Evolutionary conservation across 2,329 filamentous ascomycete genomes (phyloP), one percentile per base, ranked within the genome.

Genomic region (Colletotrichum brevisporum): DNA sequence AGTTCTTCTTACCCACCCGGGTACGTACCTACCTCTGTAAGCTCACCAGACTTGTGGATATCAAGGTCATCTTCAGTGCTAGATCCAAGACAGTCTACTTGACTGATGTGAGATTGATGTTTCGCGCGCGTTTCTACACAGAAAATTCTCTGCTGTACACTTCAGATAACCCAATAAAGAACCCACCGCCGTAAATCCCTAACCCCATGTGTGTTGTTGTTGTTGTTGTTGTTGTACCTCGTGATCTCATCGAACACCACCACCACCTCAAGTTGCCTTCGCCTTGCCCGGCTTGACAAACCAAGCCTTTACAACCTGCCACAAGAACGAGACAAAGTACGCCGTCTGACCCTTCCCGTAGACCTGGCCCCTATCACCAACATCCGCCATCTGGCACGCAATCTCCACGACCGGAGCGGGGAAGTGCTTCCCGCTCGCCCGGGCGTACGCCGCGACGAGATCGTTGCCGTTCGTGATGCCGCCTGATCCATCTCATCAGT

Each of bases 401-500:
- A 85, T 72, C 74, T 88, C 85, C 10, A 79, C 84, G 16, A 86
- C 70, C 0, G 82, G 75, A 5, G 69, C 72, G 0, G 84, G 80
- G 73, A 86, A 85, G 63, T 81, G 80, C 62, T 80, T 78, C 51
- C 78, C 79, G 43, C 53, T 63, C 6, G 80, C 76, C 43, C 84
- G 81, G 9, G 82, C 81, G 73, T 88, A 89, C 2, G 85, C 85
- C 18, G 83, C 83, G 52, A 88, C 82, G 61, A 89, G 79, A 66
- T 89, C 87, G 71, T 88, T 88, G 39, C 86, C 86, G 69, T 88
- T 88, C 13, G 86, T 88, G 61, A 88, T 77, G 58, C 84, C 85
- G n/a, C 85, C 84, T 86, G 47, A 60, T 13, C 31, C 8, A 4
- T 36, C 31, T 36, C 9, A 36, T 36, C 5, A 36, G 31, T 10